These are phyloP conservation scores for Pleurotus tuoliensis DNA, from an alignment of 768 basidiomycete species.

Conservation along the genomic window DNA sequence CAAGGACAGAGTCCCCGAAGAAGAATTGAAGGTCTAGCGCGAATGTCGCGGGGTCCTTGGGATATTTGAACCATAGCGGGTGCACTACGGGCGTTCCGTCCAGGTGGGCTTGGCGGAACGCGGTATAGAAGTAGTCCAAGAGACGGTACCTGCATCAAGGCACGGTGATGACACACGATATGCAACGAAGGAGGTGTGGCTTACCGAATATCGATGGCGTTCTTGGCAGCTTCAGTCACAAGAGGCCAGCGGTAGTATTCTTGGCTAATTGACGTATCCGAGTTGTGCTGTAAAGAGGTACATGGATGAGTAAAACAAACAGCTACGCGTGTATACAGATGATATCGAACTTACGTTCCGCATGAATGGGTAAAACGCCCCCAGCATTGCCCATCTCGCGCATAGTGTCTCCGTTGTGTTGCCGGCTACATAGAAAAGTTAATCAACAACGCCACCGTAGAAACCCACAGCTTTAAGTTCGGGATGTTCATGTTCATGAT, in stretches of 20 bases:
- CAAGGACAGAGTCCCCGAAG: conserved; percentile 63
- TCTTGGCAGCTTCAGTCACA: conserved; percentile 55
- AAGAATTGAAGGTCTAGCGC: conserved; percentile 66
- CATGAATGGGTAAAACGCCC: conserved; percentile 79
- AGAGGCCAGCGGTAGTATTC: conserved; percentile 66
- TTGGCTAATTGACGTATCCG: conserved; percentile 48
- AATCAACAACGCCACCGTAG: neutral
- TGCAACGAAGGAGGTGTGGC: conserved; percentile 11
- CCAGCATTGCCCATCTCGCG: conserved; percentile 73
- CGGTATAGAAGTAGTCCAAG: conserved; percentile 69
- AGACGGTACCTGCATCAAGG: conserved; percentile 49
- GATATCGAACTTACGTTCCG: conserved; percentile 48
- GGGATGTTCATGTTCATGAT: no score
- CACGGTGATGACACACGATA: neutral
- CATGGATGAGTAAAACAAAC: no score
- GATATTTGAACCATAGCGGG: conserved; percentile 66
- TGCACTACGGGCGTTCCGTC: conserved; percentile 66
- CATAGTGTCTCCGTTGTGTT: conserved; percentile 69
- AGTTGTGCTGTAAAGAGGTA: conserved; percentile 42
- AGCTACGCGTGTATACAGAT: neutral
- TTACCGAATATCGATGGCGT: conserved; percentile 59
- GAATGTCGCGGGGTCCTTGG: conserved; percentile 55
- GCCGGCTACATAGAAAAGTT: conserved; percentile 28
- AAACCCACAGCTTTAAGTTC: neutral
- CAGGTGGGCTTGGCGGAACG: conserved; percentile 53